Percentiles rank a stretch among this genome's conserved stretches.
Evolutionary conservation across 352 stramenopile species (phyloP).

Genomic region (Globisporangium cylindrosporum): DNA sequence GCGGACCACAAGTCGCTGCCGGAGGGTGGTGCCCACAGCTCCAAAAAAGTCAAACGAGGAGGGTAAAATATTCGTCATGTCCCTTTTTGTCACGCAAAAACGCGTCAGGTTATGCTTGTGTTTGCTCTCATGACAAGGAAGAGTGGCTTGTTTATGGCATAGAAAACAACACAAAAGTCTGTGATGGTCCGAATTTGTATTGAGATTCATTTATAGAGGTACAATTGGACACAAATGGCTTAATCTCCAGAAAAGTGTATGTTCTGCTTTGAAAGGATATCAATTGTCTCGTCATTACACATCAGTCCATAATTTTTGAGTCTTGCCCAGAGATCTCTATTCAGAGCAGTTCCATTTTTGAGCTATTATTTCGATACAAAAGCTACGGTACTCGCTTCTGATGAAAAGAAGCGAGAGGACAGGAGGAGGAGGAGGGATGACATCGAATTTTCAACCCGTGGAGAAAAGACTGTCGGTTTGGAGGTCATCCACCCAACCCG

Average conservation of each 20-base stretch:
- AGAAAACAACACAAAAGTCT: not conserved
- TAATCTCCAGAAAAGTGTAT: not conserved
- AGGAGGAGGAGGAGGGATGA: no score
- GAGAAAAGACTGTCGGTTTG: no score
- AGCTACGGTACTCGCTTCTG: not conserved
- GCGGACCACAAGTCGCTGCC: not conserved
- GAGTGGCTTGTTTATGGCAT: not conserved
- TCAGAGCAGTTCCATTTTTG: not conserved
- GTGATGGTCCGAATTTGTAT: not conserved
- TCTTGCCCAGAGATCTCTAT: not conserved
- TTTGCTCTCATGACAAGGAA: not conserved
- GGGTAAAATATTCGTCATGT: not conserved
- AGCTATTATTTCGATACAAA: not conserved
- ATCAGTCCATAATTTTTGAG: not conserved
- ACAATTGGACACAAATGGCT: not conserved
- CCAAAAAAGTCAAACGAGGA: slow-evolving; percentile 1
- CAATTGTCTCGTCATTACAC: not conserved
- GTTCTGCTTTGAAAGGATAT: not conserved
- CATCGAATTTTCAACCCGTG: no score
- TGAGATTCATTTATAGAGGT: not conserved
- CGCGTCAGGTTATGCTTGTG: not conserved
- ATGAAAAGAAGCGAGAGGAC: not conserved
- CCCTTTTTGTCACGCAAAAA: not conserved
- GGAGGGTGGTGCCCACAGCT: not conserved
- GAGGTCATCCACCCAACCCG: no score